These are phyloP conservation scores for Amoebophrya sp. DNA, from an alignment of 169 alveolate genomes.

Conservation along the genomic window DNA sequence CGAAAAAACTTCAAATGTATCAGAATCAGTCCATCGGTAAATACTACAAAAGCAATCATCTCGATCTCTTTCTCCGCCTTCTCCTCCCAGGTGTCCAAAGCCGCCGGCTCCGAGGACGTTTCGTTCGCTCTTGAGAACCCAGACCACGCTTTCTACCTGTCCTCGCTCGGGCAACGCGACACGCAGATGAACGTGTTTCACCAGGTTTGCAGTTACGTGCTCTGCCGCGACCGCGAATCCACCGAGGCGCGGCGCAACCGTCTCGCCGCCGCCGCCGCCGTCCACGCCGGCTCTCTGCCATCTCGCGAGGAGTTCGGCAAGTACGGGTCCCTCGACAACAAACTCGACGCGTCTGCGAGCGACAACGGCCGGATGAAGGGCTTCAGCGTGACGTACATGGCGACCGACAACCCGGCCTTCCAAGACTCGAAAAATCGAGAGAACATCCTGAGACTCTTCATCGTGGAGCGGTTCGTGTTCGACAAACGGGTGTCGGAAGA, in stretches of 20 bases:
- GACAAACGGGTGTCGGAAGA: background rate
- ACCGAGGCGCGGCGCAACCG: too few relatives aligned
- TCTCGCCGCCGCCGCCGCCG: too few relatives aligned
- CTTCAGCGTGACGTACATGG: background rate
- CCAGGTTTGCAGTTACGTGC: background rate
- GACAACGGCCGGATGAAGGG: background rate
- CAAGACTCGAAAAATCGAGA: background rate
- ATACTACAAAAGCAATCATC: too few relatives aligned
- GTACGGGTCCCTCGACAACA: background rate
- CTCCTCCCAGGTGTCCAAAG: background rate
- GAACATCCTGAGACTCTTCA: background rate
- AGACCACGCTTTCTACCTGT: background rate
- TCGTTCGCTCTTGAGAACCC: background rate
- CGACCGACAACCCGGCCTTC: background rate
- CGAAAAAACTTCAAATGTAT: too few relatives aligned
- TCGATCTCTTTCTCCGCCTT: too few relatives aligned
- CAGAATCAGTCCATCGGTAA: too few relatives aligned
- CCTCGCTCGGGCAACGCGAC: background rate
- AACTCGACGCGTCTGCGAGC: background rate
- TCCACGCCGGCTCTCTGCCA: too few relatives aligned
- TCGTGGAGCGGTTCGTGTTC: background rate
- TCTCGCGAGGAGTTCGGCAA: too few relatives aligned
- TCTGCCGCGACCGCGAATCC: too few relatives aligned
- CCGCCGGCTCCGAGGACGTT: conserved; percentile 4
- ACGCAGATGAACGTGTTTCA: background rate